phyloP scores from a whole-genome alignment of 306 rosid species.

The Ceratonia siliqua region DNA sequence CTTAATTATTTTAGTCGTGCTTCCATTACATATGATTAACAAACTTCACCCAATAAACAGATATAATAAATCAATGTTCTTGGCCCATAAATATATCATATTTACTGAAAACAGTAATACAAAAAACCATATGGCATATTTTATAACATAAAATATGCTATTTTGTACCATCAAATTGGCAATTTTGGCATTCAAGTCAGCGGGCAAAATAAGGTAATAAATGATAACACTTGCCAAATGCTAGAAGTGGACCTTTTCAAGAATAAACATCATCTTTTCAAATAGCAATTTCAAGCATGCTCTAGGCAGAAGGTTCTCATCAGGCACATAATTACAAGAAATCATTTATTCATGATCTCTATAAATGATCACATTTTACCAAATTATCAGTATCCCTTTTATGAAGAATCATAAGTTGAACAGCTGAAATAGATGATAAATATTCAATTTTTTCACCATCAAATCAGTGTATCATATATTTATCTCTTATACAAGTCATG shows the following conservation, averaged over 20 bases:
- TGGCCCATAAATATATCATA: background rate
- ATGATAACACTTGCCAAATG: background rate
- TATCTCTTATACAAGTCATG: background rate
- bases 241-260: background rate
- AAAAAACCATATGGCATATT: background rate
- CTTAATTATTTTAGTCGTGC: background rate
- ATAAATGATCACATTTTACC: slow-evolving; percentile 4
- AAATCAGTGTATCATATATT: background rate
- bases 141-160: background rate
- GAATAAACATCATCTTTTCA: background rate
- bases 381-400: background rate
- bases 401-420: background rate
- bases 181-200: background rate
- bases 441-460: background rate
- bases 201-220: background rate
- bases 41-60: background rate
- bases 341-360: background rate
- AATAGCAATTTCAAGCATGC: background rate
- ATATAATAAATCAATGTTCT: background rate
- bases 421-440: background rate
- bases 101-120: background rate
- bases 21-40: background rate
- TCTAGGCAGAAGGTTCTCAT: background rate
- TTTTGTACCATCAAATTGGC: background rate
- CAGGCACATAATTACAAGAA: background rate